Base-by-base conservation (phyloP, 1,284 basidiomycete genomes). In the Porodaedalea pini region DNA sequence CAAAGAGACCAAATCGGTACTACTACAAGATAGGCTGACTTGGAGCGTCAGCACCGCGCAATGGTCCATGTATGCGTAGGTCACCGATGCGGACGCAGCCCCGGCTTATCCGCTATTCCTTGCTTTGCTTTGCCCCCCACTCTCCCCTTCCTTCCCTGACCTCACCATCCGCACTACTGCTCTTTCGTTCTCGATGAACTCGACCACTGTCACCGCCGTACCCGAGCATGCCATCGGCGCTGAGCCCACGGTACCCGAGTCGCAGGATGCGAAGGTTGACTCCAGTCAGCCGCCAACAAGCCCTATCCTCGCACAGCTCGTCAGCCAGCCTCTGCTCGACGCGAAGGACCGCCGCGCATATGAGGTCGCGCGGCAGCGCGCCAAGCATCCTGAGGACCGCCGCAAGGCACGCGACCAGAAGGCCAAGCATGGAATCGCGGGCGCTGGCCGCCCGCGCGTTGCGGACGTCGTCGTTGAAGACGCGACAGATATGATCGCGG, bases 361-460 rank as follows among this genome's bases (percentile, higher is more conserved):
- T 32, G 53, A 59, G 31, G 57, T 58, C 10, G 51, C 51, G 8
- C 51, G 51, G 8, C 57, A 58, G 19, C 51, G 45, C 11, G 37
- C 44, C 6, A 52, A 54, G 37, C 34, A 40, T 27, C 51, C 51
- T 15, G 32, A n/a, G n/a, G 57, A 58, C 51, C 51, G 57, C 34
- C 44, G 44, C 43, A 58, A 58, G 41, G 57, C 51, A 23, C 43
- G 29, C 13, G 44, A 53, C 3, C 57, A 58, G 57, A 58, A 54
- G 27, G 27, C 43, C 17, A 55, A 32, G 19, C 21, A 44, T 19
- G 54, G 54, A 8, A 21, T 36, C 19, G 49, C 17, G 21, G 53
- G 23, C 15, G 21, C 54, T 15, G 27, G 11, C 15, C 25, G 25
- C 31, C 11, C 23, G 39, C 23, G n/a, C 17, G 54, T 27, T 29